A percentile compares a stretch with the other conserved stretches of the same genome.
phyloP scores from a whole-genome alignment of 495 filamentous ascomycete genomes.

The Tuber microsphaerosporum region DNA sequence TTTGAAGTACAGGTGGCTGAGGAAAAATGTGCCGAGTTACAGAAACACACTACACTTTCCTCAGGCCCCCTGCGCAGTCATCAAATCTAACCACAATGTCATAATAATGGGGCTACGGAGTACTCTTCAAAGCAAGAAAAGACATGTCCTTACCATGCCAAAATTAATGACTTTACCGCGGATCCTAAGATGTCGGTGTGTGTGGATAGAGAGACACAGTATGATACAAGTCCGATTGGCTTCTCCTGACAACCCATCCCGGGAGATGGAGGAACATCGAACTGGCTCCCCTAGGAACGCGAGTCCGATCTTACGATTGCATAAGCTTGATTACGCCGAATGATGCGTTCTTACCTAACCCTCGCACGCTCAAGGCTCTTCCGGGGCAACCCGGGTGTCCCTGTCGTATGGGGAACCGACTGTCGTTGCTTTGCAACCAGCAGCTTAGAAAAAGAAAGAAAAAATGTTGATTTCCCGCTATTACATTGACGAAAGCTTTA shows the following conservation, averaged over 20 bases:
- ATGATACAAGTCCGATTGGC: background rate
- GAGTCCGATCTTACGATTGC: background rate
- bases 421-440: background rate
- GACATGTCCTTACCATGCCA: background rate
- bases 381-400: background rate
- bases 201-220: background rate
- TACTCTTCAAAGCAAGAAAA: background rate
- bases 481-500: background rate
- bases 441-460: background rate
- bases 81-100: background rate
- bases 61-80: background rate
- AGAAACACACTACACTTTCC: background rate
- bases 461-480: background rate
- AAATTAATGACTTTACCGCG: background rate
- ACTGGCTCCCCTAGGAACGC: background rate
- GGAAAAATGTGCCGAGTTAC: background rate
- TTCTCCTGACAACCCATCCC: background rate
- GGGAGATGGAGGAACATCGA: background rate
- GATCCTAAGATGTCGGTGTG: background rate
- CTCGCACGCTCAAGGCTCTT: background rate
- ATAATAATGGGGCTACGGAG: background rate
- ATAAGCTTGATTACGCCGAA: background rate
- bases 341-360: slow-evolving; percentile 3
- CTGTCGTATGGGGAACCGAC: background rate
- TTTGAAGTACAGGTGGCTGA: background rate